Conservation (phyloP, 768 basidiomycete species). For the Naganishia randhawae region DNA sequence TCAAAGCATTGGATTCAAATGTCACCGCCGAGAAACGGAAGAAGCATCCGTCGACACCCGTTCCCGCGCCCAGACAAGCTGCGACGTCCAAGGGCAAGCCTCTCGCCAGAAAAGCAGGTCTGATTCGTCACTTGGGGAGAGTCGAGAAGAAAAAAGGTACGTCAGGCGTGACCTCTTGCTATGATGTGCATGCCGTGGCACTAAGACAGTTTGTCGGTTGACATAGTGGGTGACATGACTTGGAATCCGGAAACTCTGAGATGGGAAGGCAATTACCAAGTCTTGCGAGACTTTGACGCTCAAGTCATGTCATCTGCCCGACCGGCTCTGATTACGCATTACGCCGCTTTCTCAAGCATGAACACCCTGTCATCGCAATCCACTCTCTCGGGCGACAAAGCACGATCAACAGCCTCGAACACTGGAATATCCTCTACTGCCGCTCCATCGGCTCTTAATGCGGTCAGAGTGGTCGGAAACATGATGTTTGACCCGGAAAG, state of each 20-base stretch:
- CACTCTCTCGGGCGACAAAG: conserved; percentile 4
- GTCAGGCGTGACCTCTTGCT: conserved; percentile 16
- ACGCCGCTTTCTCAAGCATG: conserved; percentile 54
- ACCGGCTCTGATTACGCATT: conserved; percentile 91
- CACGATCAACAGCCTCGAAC: conserved; percentile 6
- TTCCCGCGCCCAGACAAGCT: conserved; percentile 11
- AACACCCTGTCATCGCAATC: conserved; percentile 59
- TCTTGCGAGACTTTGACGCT: conserved; percentile 80
- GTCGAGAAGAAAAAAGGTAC: conserved; percentile 47
- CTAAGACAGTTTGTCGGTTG: neutral
- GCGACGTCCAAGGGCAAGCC: conserved; percentile 8
- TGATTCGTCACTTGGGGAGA: conserved; percentile 46
- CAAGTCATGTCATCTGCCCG: conserved; percentile 72
- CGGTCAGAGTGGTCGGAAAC: conserved; percentile 70
- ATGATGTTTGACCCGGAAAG: conserved; percentile 94
- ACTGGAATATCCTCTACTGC: neutral
- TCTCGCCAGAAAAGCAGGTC: conserved; percentile 15
- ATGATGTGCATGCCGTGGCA: neutral
- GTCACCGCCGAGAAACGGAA: conserved; percentile 29
- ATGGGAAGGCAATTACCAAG: conserved; percentile 97
- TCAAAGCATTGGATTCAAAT: neutral
- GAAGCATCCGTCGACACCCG: conserved; percentile 3
- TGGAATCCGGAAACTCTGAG: conserved; percentile 87
- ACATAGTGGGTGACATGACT: conserved; percentile 83
- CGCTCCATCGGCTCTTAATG: conserved; percentile 10